Evolutionary conservation across 305 asterid genomes (phyloP), one percentile per base, ranked within the genome.

Genomic region (Lippia alba): DNA sequence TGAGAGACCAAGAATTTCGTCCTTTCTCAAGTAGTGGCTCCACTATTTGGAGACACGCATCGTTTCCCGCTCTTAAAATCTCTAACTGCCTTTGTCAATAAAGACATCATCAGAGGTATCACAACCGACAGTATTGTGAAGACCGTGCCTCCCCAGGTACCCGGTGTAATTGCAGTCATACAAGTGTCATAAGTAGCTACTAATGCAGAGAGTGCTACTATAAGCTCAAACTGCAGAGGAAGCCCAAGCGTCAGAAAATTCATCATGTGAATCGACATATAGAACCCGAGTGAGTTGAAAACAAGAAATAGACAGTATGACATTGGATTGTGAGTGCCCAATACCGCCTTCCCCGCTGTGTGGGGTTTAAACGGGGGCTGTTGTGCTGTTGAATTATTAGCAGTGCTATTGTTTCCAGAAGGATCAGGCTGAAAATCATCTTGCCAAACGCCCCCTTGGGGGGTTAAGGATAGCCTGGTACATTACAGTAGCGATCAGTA

Each of bases 401-500:
- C 15, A 8, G 65, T 56, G 10, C 18, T 12, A 48, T 2, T 48
- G 3, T 2, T 72, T 2, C 45, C 76, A 17, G 64, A 58, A 3
- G 32, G 18, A 20, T 19, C 46, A 12, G 73, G 77, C 77, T 1
- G 10, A n/a, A n/a, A n/a, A 53, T 78, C 86, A 5, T 87, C 96
- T 71, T 87, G 86, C 91, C 96, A 85, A 3, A 85, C 81, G 8
- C 94, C 94, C 0, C 91, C 86, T n/a, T 0, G 92, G 92, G 5
- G 88, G 89, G 60, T 76, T 84, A 19, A 86, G 86, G 24, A 78
- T 88, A 0, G 88, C 85, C 71, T 80, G 86, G 55, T 82, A 84
- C 0, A 89, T 82, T 4, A 81, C 74, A 0, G 86, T 79, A 3
- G 66, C 76, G 9, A 82, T 82, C 2, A 86, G 77, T 18, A 80